Percentiles rank a stretch among this genome's conserved stretches.
phyloP scores from a whole-genome alignment of 2,329 filamentous ascomycete species.

The Thelonectria rubi region DNA sequence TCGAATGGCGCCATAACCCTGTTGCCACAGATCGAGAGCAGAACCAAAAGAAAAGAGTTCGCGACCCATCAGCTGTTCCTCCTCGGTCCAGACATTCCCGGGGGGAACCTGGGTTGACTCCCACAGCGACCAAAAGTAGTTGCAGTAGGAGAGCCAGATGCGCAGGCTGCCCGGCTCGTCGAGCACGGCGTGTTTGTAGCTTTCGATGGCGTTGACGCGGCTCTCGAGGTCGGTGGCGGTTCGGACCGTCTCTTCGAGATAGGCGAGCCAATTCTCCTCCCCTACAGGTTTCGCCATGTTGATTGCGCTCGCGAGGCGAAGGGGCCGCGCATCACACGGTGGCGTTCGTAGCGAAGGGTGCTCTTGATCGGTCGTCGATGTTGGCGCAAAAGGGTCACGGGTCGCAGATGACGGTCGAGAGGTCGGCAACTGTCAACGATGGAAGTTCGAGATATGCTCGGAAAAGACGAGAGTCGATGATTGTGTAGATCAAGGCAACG shows the following conservation, averaged over 20 bases:
- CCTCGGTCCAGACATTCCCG: slow-evolving; percentile 65
- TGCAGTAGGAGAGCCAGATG: slow-evolving; percentile 80
- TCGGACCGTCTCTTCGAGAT: slow-evolving; percentile 75
- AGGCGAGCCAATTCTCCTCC: slow-evolving; percentile 81
- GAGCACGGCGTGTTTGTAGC: slow-evolving; percentile 73
- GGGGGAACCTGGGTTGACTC: slow-evolving; percentile 67
- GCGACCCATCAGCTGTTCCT: slow-evolving; percentile 74
- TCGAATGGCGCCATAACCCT: slow-evolving; percentile 75
- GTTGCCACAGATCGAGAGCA: slow-evolving; percentile 74
- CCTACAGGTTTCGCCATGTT: slow-evolving; percentile 69
- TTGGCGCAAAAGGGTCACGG: background rate
- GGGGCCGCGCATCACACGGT: slow-evolving; percentile 40
- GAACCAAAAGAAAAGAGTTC: slow-evolving; percentile 76
- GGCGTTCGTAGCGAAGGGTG: slow-evolving; percentile 4
- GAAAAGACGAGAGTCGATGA: background rate
- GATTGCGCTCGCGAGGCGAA: slow-evolving; percentile 30
- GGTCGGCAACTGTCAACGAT: background rate
- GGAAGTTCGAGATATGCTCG: background rate
- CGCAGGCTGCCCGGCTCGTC: slow-evolving; percentile 78
- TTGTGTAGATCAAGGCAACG: background rate
- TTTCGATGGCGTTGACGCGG: slow-evolving; percentile 74
- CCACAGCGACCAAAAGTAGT: slow-evolving; percentile 79
- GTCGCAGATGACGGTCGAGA: background rate
- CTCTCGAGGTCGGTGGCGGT: slow-evolving; percentile 70
- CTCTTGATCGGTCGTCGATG: slow-evolving; percentile 23